Base-by-base conservation (phyloP, 179 eudicot genomes). In the Carnegiea gigantea region DNA sequence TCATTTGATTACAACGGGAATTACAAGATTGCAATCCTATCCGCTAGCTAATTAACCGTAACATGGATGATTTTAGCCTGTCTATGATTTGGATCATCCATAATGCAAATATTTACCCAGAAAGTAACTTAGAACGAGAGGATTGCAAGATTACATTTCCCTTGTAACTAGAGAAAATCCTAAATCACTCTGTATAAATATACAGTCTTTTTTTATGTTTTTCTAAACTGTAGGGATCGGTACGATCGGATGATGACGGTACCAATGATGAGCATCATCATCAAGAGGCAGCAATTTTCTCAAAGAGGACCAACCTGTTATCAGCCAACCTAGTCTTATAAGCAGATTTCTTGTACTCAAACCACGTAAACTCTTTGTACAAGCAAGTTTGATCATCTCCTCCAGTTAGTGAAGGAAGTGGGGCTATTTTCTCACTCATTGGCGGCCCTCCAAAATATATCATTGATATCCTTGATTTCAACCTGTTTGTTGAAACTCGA, bases 381-480 rank as follows among this genome's bases (percentile, higher is more conserved):
- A 91, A 86, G 77, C 90, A 88, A 75, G 75, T 71, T 44, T 83
- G 76, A 24, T 84, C 82, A 38, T 81, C 81, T 23, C 83, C 86
- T 68, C 86, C 80, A 72, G 82, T 82, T 30, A 86, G 83, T 38
- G 84, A 87, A 3, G 94, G 86, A 12, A 91, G 79, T 70, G 94
- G 91, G 23, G 90, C 84, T 78, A 91, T 91, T 84, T 85, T 91
- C 65, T 90, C 90, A 78, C 81, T 81, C 82, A 88, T 79, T 5
- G 94, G 89, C 67, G 92, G 94, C 49, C 90, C 94, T 38, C 89
- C 94, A 84, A 91, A 91, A 79, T 87, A 91, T 70, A 91, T 87
- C 94, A 91, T 91, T 65, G 94, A 91, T 24, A 91, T 77, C 76
- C 94, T 89, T 62, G 92, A 84, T 85, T 85, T 90, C 20, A 68